Percentiles rank a stretch among this genome's conserved stretches.
Evolutionary conservation across 805 yeast species (phyloP).

Genomic region (Candida ficus): DNA sequence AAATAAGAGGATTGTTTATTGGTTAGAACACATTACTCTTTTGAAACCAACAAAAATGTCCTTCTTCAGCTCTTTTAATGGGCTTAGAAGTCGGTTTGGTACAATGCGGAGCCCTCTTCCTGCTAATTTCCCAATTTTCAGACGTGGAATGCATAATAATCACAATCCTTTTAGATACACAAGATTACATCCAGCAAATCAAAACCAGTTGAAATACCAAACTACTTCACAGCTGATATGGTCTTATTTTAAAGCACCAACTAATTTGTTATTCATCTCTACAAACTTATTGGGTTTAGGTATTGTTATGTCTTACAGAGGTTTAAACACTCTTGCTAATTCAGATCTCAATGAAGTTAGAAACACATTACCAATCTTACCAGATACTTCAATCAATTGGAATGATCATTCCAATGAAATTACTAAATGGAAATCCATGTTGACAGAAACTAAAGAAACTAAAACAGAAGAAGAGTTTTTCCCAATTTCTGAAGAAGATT

Average conservation of each 20-base stretch:
- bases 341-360: background rate
- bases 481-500: constrained; percentile 11
- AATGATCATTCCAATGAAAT: background rate
- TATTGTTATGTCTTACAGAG: constrained; percentile 29
- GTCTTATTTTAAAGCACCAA: constrained; percentile 35
- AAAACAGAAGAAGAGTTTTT: background rate
- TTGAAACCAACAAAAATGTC: no score
- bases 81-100: background rate
- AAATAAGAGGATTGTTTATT: background rate
- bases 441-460: background rate
- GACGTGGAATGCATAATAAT: constrained; percentile 1
- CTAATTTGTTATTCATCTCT: constrained; percentile 32
- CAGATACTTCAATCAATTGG: background rate
- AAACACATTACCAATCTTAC: background rate
- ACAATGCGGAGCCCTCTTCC: background rate
- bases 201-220: background rate
- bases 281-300: constrained; percentile 31
- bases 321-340: constrained; percentile 21
- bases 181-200: background rate
- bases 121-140: background rate
- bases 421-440: background rate
- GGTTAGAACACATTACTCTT: no score
- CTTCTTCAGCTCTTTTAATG: constrained; percentile 1
- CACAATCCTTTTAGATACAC: constrained; percentile 3
- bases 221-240: constrained; percentile 22